phyloP scores from a whole-genome alignment of 371 early-diverging fungal species.

The Thermomucor indicae-seudaticae region DNA sequence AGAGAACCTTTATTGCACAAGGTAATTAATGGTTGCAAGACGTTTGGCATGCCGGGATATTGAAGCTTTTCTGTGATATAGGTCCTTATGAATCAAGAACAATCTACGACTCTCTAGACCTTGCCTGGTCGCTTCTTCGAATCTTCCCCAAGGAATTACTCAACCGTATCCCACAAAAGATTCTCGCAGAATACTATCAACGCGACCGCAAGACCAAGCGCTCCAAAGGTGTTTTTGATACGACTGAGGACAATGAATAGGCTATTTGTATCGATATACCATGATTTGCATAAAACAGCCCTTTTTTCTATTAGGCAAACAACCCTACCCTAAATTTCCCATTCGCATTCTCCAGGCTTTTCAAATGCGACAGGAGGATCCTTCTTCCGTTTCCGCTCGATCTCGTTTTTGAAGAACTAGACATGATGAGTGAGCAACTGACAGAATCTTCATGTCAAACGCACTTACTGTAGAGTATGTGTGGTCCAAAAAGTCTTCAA shows the following conservation, averaged over 20 bases:
- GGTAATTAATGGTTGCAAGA: slow-evolving; percentile 40
- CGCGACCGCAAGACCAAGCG: slow-evolving; percentile 68
- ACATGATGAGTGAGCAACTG: background rate
- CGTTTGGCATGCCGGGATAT: background rate
- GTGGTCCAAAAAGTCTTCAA: slow-evolving; percentile 94
- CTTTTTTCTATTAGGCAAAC: too few species aligned
- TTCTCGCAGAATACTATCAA: slow-evolving; percentile 94
- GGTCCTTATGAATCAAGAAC: slow-evolving; percentile 92
- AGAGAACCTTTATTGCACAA: slow-evolving; percentile 97
- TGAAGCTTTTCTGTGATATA: slow-evolving; percentile 15
- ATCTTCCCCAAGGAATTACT: slow-evolving; percentile 99
- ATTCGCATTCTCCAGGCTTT: slow-evolving; percentile 38
- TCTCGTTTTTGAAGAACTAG: slow-evolving; percentile 69
- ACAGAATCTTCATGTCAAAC: background rate
- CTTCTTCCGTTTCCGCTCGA: slow-evolving; percentile 61
- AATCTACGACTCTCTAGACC: slow-evolving; percentile 96
- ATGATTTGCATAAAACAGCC: too few species aligned
- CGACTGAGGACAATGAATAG: slow-evolving; percentile 37
- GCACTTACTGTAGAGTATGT: slow-evolving; percentile 74
- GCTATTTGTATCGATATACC: too few species aligned
- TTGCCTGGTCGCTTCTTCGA: slow-evolving; percentile 98
- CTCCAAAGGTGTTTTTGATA: slow-evolving; percentile 48
- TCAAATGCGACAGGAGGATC: slow-evolving; percentile 67
- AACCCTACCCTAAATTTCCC: slow-evolving; percentile 36
- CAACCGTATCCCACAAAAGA: slow-evolving; percentile 98